Evolutionary conservation across 768 basidiomycete species (phyloP).

Genomic region (Daedaleopsis nitida): DNA sequence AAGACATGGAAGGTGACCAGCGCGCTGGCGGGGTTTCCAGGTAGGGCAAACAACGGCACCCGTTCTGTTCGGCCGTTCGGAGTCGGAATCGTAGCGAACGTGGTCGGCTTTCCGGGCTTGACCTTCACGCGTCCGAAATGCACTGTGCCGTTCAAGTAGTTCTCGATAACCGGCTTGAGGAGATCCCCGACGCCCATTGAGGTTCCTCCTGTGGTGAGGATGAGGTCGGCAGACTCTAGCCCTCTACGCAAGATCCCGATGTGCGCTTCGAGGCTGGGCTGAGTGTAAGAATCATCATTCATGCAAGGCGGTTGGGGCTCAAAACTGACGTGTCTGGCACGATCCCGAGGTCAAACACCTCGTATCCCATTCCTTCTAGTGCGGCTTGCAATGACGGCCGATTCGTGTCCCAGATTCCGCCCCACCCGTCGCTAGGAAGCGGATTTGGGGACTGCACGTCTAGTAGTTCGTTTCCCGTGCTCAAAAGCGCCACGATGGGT

Average conservation of each 20-base stretch:
- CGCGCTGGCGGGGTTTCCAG: conserved; percentile 88
- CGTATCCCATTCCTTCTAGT: conserved; percentile 72
- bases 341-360: conserved; percentile 80
- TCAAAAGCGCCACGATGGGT: conserved; percentile 78
- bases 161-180: conserved; percentile 86
- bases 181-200: conserved; percentile 91
- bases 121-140: conserved; percentile 87
- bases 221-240: conserved; percentile 64
- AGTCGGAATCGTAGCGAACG: conserved; percentile 76
- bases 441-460: conserved; percentile 52
- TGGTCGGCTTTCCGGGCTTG: conserved; percentile 81
- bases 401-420: conserved; percentile 85
- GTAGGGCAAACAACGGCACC: conserved; percentile 81
- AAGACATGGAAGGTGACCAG: conserved; percentile 86
- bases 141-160: conserved; percentile 69
- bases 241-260: conserved; percentile 57
- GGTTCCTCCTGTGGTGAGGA: conserved; percentile 87
- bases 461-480: conserved; percentile 83
- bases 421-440: conserved; percentile 49
- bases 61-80: conserved; percentile 27
- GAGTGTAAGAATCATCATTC: neutral
- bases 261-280: conserved; percentile 56
- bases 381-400: conserved; percentile 74
- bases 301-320: neutral
- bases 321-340: conserved; percentile 62